Percentiles rank a stretch among this genome's conserved stretches.
Conservation (phyloP, 768 basidiomycete genomes). For the Naganishia antarctica region DNA sequence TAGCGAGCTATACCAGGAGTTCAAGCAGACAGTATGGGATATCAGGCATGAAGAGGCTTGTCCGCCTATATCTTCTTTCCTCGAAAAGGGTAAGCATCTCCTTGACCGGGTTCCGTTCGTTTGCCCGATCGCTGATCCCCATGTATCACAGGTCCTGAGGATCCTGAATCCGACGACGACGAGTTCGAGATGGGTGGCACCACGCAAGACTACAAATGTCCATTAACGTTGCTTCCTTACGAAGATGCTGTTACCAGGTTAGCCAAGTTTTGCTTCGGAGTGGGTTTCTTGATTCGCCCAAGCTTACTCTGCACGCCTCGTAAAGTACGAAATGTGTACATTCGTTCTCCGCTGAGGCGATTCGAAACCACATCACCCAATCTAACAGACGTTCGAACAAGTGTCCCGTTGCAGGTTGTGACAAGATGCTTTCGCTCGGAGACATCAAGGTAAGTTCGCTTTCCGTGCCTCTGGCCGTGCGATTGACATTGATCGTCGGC, state of each 20-base stretch:
- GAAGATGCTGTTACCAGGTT: slow-evolving; percentile 78
- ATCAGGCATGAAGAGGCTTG: slow-evolving; percentile 35
- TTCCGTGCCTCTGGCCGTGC: too few species aligned
- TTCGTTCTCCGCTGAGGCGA: slow-evolving; percentile 70
- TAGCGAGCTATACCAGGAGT: slow-evolving; percentile 9
- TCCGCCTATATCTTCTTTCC: slow-evolving; percentile 38
- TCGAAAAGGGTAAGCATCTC: slow-evolving; percentile 30
- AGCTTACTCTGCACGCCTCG: not conserved
- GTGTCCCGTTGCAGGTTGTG: slow-evolving; percentile 49
- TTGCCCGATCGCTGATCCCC: not conserved
- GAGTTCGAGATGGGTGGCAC: slow-evolving; percentile 84
- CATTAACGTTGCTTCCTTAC: slow-evolving; percentile 64
- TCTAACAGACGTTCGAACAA: slow-evolving; percentile 20
- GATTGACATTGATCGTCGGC: not conserved
- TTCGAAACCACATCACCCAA: slow-evolving; percentile 59
- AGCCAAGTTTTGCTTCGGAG: slow-evolving; percentile 40
- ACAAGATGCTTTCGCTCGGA: slow-evolving; percentile 30
- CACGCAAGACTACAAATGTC: slow-evolving; percentile 77
- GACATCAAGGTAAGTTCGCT: slow-evolving; percentile 40
- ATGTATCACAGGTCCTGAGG: slow-evolving; percentile 52
- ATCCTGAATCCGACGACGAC: slow-evolving; percentile 63
- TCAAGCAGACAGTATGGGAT: slow-evolving; percentile 29
- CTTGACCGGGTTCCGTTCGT: not conserved
- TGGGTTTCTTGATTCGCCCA: not conserved
- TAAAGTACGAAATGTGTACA: slow-evolving; percentile 67